phyloP scores from a whole-genome alignment of 352 stramenopile species.

The Phytophthora capsici region DNA sequence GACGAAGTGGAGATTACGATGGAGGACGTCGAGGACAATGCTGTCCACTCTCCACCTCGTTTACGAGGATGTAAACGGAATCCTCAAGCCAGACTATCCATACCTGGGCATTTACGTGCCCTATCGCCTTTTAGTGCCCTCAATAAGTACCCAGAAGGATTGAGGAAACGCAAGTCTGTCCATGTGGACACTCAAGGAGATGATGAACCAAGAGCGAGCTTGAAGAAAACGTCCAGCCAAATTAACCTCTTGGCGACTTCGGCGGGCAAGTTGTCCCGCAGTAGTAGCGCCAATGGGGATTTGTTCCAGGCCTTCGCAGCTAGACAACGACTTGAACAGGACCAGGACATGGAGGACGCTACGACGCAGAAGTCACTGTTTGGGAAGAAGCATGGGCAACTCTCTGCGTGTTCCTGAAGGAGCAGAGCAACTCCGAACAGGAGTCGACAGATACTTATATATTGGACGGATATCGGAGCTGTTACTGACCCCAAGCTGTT shows the following conservation, averaged over 20 bases:
- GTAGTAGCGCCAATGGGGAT: constrained; percentile 28
- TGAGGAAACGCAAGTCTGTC: constrained; percentile 81
- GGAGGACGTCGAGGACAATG: constrained; percentile 38
- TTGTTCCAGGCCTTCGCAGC: constrained; percentile 40
- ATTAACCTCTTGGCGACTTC: constrained; percentile 55
- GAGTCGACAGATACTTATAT: constrained; percentile 14
- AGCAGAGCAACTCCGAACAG: constrained; percentile 12
- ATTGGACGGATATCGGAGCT: constrained; percentile 11
- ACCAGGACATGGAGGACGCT: constrained; percentile 62
- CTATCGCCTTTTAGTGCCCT: constrained; percentile 65
- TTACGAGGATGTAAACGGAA: constrained; percentile 19
- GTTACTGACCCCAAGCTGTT: constrained; percentile 4
- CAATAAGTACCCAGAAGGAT: constrained; percentile 68
- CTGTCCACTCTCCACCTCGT: constrained; percentile 16
- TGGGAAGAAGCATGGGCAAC: constrained; percentile 34
- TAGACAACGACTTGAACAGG: constrained; percentile 32
- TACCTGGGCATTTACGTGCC: constrained; percentile 60
- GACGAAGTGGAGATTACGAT: constrained; percentile 68
- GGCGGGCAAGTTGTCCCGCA: constrained; percentile 29
- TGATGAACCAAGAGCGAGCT: constrained; percentile 28
- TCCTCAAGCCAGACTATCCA: constrained; percentile 50
- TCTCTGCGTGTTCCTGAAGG: constrained; percentile 45
- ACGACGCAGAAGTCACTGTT: constrained; percentile 35
- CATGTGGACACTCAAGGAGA: constrained; percentile 55
- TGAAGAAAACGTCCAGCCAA: constrained; percentile 81